These are phyloP conservation scores for Glebionis coronaria DNA, from an alignment of 129 eudicot species.

Conservation along the genomic window DNA sequence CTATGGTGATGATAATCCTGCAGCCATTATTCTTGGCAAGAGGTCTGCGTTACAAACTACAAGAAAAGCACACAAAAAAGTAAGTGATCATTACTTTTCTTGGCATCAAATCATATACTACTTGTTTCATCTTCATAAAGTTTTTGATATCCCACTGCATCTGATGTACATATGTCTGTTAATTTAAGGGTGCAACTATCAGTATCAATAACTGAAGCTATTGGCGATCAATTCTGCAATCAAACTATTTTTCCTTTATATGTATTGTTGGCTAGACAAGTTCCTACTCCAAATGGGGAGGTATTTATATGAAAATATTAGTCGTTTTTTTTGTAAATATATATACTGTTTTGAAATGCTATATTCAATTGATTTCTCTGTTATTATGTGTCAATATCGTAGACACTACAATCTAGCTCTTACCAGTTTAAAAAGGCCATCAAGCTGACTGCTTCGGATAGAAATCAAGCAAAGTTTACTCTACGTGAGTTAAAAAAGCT, in stretches of 20 bases:
- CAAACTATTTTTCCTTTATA: conserved; percentile 63
- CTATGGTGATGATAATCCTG: conserved; percentile 26
- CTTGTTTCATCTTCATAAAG: conserved; percentile 2
- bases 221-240: conserved; percentile 39
- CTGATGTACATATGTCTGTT: no score
- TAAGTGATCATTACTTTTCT: conserved; percentile 20
- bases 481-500: conserved; percentile 77
- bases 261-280: conserved; percentile 40
- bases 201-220: conserved; percentile 52
- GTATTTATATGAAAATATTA: not conserved
- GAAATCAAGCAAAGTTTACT: conserved; percentile 46
- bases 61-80: conserved; percentile 72
- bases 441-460: conserved; percentile 28
- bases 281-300: no score
- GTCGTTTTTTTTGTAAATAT: not conserved
- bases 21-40: conserved; percentile 85
- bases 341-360: not conserved
- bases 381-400: conserved; percentile 20
- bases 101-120: not conserved
- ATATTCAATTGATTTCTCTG: conserved; percentile 24
- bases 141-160: not conserved
- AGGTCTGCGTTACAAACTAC: conserved; percentile 71
- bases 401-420: conserved; percentile 51
- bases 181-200: conserved; percentile 60
- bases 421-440: conserved; percentile 57